Percentiles rank a stretch among this genome's conserved stretches.
phyloP scores from a whole-genome alignment of 2,329 filamentous ascomycete species.

The Scytalidium lignicola region DNA sequence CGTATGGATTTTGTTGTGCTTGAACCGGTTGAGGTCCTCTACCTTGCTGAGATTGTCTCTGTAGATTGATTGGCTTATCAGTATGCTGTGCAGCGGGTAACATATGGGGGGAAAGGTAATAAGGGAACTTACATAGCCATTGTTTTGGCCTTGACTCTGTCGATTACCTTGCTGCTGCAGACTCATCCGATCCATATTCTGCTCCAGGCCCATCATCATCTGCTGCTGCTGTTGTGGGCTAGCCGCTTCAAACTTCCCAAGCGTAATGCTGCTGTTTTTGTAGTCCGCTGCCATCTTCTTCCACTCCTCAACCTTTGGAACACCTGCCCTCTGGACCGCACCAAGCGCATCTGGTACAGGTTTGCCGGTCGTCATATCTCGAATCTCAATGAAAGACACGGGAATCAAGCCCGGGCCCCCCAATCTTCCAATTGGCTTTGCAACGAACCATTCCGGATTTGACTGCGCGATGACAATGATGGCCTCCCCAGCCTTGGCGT shows the following conservation, averaged over 20 bases:
- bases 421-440: slow-evolving; percentile 96
- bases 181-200: slow-evolving; percentile 75
- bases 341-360: slow-evolving; percentile 77
- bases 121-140: slow-evolving; percentile 37
- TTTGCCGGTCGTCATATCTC: slow-evolving; percentile 85
- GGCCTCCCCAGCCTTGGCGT: slow-evolving; percentile 90
- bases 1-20: slow-evolving; percentile 31
- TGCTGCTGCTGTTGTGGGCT: slow-evolving; percentile 42
- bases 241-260: slow-evolving; percentile 78
- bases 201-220: slow-evolving; percentile 61
- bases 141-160: slow-evolving; percentile 43
- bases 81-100: not conserved
- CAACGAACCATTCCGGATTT: slow-evolving; percentile 98
- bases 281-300: slow-evolving; percentile 99
- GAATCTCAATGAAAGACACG: slow-evolving; percentile 92
- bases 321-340: slow-evolving; percentile 80
- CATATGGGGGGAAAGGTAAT: not conserved
- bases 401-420: slow-evolving; percentile 93
- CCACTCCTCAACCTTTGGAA: slow-evolving; percentile 96
- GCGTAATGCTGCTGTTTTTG: slow-evolving; percentile 96
- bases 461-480: slow-evolving; percentile 99
- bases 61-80: not conserved
- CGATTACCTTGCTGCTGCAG: slow-evolving; percentile 53
- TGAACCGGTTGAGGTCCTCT: slow-evolving; percentile 4
- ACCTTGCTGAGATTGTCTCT: slow-evolving; percentile 18